Evolutionary conservation across 2,329 filamentous ascomycete species (phyloP), one percentile per base, ranked within the genome.

Genomic region (Furcasterigmium furcatum): DNA sequence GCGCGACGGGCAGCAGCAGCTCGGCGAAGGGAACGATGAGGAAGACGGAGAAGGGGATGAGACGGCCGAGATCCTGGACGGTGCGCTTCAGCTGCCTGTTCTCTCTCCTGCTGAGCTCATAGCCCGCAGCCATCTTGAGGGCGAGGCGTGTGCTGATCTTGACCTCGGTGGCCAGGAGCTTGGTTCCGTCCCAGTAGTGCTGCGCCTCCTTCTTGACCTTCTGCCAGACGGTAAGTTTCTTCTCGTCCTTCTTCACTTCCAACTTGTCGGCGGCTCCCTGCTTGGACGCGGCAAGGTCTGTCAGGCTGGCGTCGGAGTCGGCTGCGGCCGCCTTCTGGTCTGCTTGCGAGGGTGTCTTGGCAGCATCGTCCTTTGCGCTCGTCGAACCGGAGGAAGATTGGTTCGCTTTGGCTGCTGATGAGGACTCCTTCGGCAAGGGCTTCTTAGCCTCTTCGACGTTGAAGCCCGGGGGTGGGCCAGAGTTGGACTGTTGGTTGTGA

Each of bases 141-240:
- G 91, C 94, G 54, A 99, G 73, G 52, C 86, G 86, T 50, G 87
- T 89, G 66, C 92, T 97, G 64, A 99, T 99, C 68, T 76, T 89
- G 62, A 97, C 84, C 70, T 99, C 94, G 2, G 90, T 88, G 19
- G 86, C 91, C 55, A 99, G 75, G 59, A 99, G 76, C 70, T 99
- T 99, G 22, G 91, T 97, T 49, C 94, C 94, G 68, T 99, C 94
- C 92, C 94, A 97, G 72, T 99, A 99, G 67, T 99, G 94, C 51
- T 85, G 82, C 13, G 77, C 78, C 68, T 99, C 94, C 66, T 95
- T 91, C 78, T 96, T 99, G 61, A 99, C 84, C 72, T 91, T 95
- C 65, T 97, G 88, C 67, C 83, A 86, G 2, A 97, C 41, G 0
- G 91, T 96, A 68, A 96, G 71, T 63, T 96, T 96, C 73, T 91